Evolutionary conservation across 495 filamentous ascomycete genomes (phyloP).

Genomic region (Podospora australis): DNA sequence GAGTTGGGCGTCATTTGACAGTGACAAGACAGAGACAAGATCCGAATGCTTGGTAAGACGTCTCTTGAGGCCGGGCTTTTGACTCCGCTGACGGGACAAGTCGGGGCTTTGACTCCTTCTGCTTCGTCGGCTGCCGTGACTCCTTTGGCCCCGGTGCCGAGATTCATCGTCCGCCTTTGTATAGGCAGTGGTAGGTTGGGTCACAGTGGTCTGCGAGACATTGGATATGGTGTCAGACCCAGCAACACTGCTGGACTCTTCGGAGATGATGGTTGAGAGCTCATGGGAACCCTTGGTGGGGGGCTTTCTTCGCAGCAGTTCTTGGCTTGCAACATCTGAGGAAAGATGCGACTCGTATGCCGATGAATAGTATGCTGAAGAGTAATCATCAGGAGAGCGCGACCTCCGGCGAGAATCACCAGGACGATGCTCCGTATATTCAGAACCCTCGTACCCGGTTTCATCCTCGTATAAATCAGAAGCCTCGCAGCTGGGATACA

Average conservation of each 20-base stretch:
- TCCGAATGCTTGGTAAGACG: slow-evolving; percentile 88
- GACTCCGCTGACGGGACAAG: slow-evolving; percentile 35
- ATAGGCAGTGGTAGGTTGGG: slow-evolving; percentile 30
- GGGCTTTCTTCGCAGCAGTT: slow-evolving; percentile 38
- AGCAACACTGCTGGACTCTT: slow-evolving; percentile 50
- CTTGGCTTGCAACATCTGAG: slow-evolving; percentile 18
- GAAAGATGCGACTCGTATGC: slow-evolving; percentile 29
- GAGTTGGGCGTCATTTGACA: slow-evolving; percentile 54
- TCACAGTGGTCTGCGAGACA: slow-evolving; percentile 44
- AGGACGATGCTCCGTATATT: slow-evolving; percentile 11
- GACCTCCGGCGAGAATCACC: slow-evolving; percentile 23
- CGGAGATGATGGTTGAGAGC: slow-evolving; percentile 67
- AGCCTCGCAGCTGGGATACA: slow-evolving; percentile 39
- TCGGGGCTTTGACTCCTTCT: too few species aligned
- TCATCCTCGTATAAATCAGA: slow-evolving; percentile 20
- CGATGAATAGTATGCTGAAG: slow-evolving; percentile 11
- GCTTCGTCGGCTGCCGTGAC: slow-evolving; percentile 22
- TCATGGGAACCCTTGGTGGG: slow-evolving; percentile 60
- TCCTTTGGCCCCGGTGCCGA: neutral
- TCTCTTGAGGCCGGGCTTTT: slow-evolving; percentile 54
- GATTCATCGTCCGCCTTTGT: neutral
- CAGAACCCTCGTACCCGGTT: slow-evolving; percentile 17
- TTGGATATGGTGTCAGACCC: slow-evolving; percentile 36
- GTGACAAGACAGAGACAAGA: slow-evolving; percentile 83
- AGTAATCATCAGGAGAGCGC: slow-evolving; percentile 25